phyloP scores from a whole-genome alignment of 1,284 basidiomycete species.

The Sporisorium scitamineum region DNA sequence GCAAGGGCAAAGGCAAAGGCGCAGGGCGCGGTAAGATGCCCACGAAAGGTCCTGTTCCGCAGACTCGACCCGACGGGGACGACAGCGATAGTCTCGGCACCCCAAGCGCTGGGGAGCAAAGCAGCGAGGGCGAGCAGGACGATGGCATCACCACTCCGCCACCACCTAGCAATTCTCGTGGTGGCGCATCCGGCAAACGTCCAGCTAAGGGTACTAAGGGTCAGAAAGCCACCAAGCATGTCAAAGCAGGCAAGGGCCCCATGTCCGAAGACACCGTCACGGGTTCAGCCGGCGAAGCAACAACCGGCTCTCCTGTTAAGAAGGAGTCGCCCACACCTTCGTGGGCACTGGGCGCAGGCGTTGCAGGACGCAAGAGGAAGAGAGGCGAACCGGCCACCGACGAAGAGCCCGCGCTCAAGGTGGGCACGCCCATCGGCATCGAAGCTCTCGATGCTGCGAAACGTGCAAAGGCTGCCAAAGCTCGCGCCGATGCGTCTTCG shows the following conservation, averaged over 20 bases:
- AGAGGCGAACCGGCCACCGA: constrained; percentile 53
- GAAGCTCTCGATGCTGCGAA: constrained; percentile 61
- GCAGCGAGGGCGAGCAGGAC: constrained; percentile 24
- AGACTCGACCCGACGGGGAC: constrained; percentile 24
- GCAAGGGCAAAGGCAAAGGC: constrained; percentile 48
- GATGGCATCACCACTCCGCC: constrained; percentile 33
- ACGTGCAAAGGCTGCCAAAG: constrained; percentile 54
- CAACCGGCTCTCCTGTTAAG: constrained; percentile 73
- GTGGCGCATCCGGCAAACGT: constrained; percentile 69
- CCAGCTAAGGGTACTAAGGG: constrained; percentile 68
- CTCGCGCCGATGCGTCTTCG: constrained; percentile 33
- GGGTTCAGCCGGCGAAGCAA: constrained; percentile 47
- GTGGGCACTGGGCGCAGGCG: constrained; percentile 51
- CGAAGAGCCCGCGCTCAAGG: constrained; percentile 54
- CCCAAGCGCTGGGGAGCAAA: constrained; percentile 37
- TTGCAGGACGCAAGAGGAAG: constrained; percentile 62
- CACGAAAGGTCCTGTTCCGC: constrained; percentile 34
- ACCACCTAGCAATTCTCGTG: constrained; percentile 14
- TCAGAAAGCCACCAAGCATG: constrained; percentile 39
- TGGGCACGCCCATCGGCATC: constrained; percentile 65
- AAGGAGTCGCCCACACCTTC: constrained; percentile 74
- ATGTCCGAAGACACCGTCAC: constrained; percentile 70
- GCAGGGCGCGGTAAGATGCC: constrained; percentile 44
- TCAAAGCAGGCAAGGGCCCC: constrained; percentile 31
- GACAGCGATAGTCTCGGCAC: constrained; percentile 53